Conservation (phyloP, 305 asterid species). For the Solanum hybrid region DNA sequence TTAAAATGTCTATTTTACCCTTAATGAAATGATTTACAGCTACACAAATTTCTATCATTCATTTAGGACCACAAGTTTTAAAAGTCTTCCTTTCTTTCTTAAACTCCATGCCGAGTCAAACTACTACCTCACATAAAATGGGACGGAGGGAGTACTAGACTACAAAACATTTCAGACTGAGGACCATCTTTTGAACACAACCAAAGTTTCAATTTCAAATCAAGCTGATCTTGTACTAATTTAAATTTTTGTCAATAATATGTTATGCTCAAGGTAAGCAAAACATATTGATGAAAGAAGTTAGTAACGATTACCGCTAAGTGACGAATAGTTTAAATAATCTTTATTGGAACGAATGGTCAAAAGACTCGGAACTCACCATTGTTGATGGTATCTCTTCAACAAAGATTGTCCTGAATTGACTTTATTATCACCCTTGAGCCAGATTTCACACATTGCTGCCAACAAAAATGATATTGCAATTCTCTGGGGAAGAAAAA, state of each 20-base stretch:
- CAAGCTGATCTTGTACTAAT: neutral
- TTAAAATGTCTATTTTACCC: too few species aligned
- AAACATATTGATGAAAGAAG: neutral
- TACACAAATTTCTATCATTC: too few species aligned
- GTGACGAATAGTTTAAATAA: neutral
- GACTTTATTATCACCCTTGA: slow-evolving; percentile 43
- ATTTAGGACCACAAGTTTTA: too few species aligned
- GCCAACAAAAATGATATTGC: slow-evolving; percentile 44
- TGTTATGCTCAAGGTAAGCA: neutral
- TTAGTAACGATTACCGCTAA: neutral
- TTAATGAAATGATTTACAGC: too few species aligned
- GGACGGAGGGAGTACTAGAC: neutral
- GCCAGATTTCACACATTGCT: slow-evolving; percentile 67
- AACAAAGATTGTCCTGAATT: slow-evolving; percentile 38
- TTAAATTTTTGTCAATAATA: neutral
- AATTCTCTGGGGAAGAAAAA: slow-evolving; percentile 36
- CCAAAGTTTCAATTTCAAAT: neutral
- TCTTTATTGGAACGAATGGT: neutral
- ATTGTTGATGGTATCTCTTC: slow-evolving; percentile 51
- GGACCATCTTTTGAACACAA: neutral
- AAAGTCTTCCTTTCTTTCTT: too few species aligned
- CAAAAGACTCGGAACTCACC: slow-evolving; percentile 30
- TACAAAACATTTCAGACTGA: neutral
- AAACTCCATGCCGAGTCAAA: too few species aligned
- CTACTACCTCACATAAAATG: too few species aligned